Conservation (phyloP, 495 filamentous ascomycete genomes). For the Aspergillus funiculosus region DNA sequence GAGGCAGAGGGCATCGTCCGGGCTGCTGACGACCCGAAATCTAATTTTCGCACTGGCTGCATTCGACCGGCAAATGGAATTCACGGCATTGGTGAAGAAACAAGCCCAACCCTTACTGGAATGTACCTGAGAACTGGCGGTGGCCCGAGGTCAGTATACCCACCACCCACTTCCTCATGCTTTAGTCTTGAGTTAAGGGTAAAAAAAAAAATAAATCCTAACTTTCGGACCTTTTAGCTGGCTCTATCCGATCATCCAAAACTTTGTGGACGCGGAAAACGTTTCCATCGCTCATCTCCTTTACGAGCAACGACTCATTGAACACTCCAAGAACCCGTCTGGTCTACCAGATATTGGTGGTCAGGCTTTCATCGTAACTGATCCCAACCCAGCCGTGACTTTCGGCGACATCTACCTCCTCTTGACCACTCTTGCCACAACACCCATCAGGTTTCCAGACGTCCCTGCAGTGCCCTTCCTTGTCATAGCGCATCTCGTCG, state of each 20-base stretch:
- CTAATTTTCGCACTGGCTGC: constrained; percentile 49
- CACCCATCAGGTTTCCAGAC: constrained; percentile 27
- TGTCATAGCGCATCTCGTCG: constrained; percentile 43
- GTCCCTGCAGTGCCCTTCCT: constrained; percentile 31
- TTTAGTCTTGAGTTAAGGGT: too few species aligned
- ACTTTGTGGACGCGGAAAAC: constrained; percentile 53
- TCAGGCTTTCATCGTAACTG: constrained; percentile 37
- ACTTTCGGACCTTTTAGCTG: constrained; percentile 34
- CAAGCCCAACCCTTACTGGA: constrained; percentile 39
- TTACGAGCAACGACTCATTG: constrained; percentile 51
- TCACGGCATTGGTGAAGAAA: constrained; percentile 52
- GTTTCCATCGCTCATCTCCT: constrained; percentile 53
- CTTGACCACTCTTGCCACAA: constrained; percentile 26
- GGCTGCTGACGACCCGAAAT: constrained; percentile 33
- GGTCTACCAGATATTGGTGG: constrained; percentile 36
- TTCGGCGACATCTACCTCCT: constrained; percentile 35
- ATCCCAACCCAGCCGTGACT: constrained; percentile 33
- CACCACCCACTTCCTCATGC: neutral
- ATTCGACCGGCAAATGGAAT: constrained; percentile 55
- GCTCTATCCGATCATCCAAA: constrained; percentile 46
- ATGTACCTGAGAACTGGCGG: constrained; percentile 29
- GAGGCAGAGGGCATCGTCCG: constrained; percentile 50
- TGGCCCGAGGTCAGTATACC: constrained; percentile 33
- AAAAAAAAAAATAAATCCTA: constrained; percentile 17
- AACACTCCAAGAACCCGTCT: constrained; percentile 37